A percentile compares a stretch with the other conserved stretches of the same genome.
These are phyloP conservation scores for Aspergillus tamarii DNA, from an alignment of 2,329 filamentous ascomycete species.

Conservation along the genomic window DNA sequence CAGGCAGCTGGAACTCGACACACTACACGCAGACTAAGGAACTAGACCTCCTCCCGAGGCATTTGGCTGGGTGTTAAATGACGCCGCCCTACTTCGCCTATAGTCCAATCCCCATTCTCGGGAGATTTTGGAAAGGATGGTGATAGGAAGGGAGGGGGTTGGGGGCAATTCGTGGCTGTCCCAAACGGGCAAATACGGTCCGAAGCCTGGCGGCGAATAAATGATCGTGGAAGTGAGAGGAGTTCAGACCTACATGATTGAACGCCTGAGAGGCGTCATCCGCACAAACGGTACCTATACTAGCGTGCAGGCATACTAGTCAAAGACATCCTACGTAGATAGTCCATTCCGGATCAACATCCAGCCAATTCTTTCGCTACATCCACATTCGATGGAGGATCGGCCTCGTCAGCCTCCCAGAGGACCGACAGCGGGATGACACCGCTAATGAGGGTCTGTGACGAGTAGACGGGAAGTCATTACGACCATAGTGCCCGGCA, in stretches of 20 bases:
- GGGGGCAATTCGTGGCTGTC: constrained; percentile 6
- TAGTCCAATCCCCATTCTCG: background rate
- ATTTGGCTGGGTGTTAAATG: background rate
- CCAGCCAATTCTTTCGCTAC: background rate
- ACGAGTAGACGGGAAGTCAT: constrained; percentile 20
- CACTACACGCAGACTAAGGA: constrained; percentile 1
- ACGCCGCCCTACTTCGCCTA: background rate
- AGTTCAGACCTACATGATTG: background rate
- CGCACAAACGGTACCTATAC: background rate
- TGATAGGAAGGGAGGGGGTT: background rate
- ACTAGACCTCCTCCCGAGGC: constrained; percentile 1
- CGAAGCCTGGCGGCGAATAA: constrained; percentile 12
- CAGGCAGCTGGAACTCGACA: constrained; percentile 9
- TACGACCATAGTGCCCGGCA: constrained; percentile 17
- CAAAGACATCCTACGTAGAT: background rate
- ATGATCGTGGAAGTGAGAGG: background rate
- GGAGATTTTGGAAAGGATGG: constrained; percentile 2
- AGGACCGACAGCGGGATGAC: constrained; percentile 17
- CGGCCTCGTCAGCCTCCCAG: constrained; percentile 22
- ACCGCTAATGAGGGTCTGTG: constrained; percentile 21
- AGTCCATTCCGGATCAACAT: constrained; percentile 6
- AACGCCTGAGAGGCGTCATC: background rate
- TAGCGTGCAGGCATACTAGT: background rate
- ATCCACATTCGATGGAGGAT: background rate
- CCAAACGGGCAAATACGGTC: constrained; percentile 21